These are phyloP conservation scores for Volvariella surrecta DNA, from an alignment of 1,284 basidiomycete genomes.

Conservation along the genomic window DNA sequence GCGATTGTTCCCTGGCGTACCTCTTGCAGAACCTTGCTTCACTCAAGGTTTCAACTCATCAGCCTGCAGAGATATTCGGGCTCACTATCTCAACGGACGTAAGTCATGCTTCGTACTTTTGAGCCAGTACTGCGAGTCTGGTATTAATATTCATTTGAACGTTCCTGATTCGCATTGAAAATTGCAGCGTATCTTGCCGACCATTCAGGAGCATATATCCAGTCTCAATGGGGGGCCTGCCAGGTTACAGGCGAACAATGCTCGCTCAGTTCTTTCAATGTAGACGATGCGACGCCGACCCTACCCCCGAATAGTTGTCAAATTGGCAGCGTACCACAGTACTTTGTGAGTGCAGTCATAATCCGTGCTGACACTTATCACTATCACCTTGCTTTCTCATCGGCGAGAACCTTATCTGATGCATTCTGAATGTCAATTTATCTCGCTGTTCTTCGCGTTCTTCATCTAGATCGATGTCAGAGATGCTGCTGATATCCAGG, in stretches of 20 bases:
- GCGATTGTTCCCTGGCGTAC: conserved; percentile 16
- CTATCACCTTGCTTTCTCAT: conserved; percentile 1
- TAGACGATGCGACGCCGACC: conserved; percentile 17
- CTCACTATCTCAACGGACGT: conserved; percentile 21
- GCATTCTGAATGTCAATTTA: background rate
- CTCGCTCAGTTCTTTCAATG: conserved; percentile 21
- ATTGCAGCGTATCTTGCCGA: conserved; percentile 14
- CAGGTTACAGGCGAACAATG: conserved; percentile 26
- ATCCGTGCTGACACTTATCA: background rate
- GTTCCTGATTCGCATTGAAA: too few relatives aligned
- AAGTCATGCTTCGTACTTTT: conserved; percentile 4
- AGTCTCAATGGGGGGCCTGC: conserved; percentile 33
- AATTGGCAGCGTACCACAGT: conserved; percentile 29
- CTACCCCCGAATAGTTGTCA: conserved; percentile 20
- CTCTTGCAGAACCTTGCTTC: conserved; percentile 21
- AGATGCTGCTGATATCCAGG: conserved; percentile 26
- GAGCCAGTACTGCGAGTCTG: too few relatives aligned
- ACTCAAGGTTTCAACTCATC: conserved; percentile 14
- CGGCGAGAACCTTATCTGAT: background rate
- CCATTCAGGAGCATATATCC: conserved; percentile 25
- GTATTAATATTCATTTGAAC: too few relatives aligned
- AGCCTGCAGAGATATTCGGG: conserved; percentile 15
- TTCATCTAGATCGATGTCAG: conserved; percentile 41
- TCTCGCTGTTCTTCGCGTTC: too few relatives aligned
- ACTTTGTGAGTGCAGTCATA: conserved; percentile 23